These are phyloP conservation scores for Dictyostelium purpureum DNA, from an alignment of 78 protist genomes.

Conservation along the genomic window DNA sequence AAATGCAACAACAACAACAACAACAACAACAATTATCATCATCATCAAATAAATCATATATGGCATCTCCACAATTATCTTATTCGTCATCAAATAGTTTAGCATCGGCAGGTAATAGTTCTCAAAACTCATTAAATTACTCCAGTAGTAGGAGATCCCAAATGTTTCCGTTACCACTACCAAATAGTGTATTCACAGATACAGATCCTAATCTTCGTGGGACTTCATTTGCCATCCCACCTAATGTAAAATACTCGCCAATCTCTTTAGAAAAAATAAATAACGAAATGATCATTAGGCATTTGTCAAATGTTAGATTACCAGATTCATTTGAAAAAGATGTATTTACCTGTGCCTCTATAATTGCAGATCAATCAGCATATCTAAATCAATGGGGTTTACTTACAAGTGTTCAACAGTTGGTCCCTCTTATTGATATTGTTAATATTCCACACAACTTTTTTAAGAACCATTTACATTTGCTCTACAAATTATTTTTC, in stretches of 20 bases:
- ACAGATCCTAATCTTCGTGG: neutral
- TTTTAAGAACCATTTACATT: conserved; percentile 45
- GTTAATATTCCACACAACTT: conserved; percentile 45
- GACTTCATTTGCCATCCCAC: conserved; percentile 37
- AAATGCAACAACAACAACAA: conserved; percentile 7
- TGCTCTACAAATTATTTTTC: conserved; percentile 58
- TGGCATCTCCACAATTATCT: too few species aligned
- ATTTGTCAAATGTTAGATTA: neutral
- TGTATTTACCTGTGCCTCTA: conserved; percentile 39
- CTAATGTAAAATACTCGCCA: conserved; percentile 40
- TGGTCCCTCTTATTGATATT: conserved; percentile 30
- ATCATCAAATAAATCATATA: neutral
- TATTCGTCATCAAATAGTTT: neutral
- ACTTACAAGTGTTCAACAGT: conserved; percentile 11
- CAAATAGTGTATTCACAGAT: neutral
- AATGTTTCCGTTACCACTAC: conserved; percentile 7
- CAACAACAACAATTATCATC: neutral
- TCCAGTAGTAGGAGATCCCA: neutral
- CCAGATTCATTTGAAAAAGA: conserved; percentile 49
- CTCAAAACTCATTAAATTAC: conserved; percentile 34
- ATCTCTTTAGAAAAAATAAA: conserved; percentile 1
- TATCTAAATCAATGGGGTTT: conserved; percentile 64
- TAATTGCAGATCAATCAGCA: conserved; percentile 56
- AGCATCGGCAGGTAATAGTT: neutral
- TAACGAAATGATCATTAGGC: neutral